Evolutionary conservation across 257 asterid species (phyloP), one percentile per base, ranked within the genome.

Genomic region (Verbascum thapsus): DNA sequence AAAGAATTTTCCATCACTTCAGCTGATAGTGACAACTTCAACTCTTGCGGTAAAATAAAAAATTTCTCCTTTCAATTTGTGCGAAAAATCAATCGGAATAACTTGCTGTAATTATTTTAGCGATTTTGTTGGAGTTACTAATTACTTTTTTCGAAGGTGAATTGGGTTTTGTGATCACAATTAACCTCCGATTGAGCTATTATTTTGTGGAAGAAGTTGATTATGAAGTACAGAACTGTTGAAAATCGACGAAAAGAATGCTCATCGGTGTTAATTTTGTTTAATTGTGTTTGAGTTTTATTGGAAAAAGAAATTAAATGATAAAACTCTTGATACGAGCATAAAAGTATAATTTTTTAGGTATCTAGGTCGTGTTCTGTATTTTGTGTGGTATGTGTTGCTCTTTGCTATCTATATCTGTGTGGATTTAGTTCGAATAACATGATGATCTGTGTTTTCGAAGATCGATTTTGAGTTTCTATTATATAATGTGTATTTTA

Each of bases 161-260:
- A 13, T 19, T 48, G 35, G 67, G 61, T 58, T n/a, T 48, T 10
- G 67, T 23, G n/a, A 26, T 37, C 12, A 30, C 16, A 13, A 8
- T 13, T 51, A 17, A 18, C 3, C 19, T 34, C 17, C 20, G 4
- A 17, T 37, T 3, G 0, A 6, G 10, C 32, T 42, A 8, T 10
- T 41, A 41, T 22, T 13, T 54, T 1, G 18, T 54, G 57, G 58
- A 61, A 26, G 13, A 16, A 32, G 16, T 13, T 13, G 47, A 26
- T 7, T 20, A 53, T 5, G 71, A 12, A 5, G 23, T 12, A 19
- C 15, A 22, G 26, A 10, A 22, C 60, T 7, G 10, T 10, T 12
- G 9, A 18, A 38, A 48, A 17, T 50, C 26, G 59, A 48, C 6
- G 11, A 58, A 30, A 32, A 32, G 40, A 68, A 2, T 59, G 26